Evolutionary conservation across 2,329 filamentous ascomycete species (phyloP).

Genomic region (Fusarium dimerum): DNA sequence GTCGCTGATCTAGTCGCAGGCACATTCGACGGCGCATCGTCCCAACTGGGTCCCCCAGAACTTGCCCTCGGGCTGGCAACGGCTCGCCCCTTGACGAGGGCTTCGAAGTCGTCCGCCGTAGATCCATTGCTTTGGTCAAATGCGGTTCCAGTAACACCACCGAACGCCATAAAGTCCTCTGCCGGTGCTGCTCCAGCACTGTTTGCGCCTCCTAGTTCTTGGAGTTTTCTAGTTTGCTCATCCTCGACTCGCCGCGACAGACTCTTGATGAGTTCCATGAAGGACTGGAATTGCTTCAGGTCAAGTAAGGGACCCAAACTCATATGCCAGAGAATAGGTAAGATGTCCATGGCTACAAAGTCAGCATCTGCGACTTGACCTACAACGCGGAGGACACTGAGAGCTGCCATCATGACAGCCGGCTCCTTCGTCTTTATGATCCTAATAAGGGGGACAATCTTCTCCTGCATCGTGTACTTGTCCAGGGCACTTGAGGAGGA

Average conservation of each 20-base stretch:
- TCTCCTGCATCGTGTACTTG: slow-evolving; percentile 98
- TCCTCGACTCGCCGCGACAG: slow-evolving; percentile 80
- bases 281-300: slow-evolving; percentile 82
- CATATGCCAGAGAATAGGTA: slow-evolving; percentile 91
- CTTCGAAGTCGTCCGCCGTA: slow-evolving; percentile 78
- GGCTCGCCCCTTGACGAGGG: slow-evolving; percentile 73
- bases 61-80: slow-evolving; percentile 36
- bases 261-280: slow-evolving; percentile 84
- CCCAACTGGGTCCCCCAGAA: slow-evolving; percentile 52
- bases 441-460: slow-evolving; percentile 86
- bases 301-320: slow-evolving; percentile 86
- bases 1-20: slow-evolving; percentile 38
- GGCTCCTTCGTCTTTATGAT: slow-evolving; percentile 98
- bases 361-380: slow-evolving; percentile 82
- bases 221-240: slow-evolving; percentile 85
- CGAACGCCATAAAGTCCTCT: slow-evolving; percentile 72
- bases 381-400: slow-evolving; percentile 82
- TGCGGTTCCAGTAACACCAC: slow-evolving; percentile 62
- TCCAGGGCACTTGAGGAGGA: slow-evolving; percentile 79
- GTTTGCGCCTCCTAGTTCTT: slow-evolving; percentile 71
- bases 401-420: slow-evolving; percentile 91
- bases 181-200: slow-evolving; percentile 50
- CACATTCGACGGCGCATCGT: slow-evolving; percentile 40
- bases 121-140: slow-evolving; percentile 55
- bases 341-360: slow-evolving; percentile 86